phyloP scores from a whole-genome alignment of 768 basidiomycete species.

The Chiua virens region DNA sequence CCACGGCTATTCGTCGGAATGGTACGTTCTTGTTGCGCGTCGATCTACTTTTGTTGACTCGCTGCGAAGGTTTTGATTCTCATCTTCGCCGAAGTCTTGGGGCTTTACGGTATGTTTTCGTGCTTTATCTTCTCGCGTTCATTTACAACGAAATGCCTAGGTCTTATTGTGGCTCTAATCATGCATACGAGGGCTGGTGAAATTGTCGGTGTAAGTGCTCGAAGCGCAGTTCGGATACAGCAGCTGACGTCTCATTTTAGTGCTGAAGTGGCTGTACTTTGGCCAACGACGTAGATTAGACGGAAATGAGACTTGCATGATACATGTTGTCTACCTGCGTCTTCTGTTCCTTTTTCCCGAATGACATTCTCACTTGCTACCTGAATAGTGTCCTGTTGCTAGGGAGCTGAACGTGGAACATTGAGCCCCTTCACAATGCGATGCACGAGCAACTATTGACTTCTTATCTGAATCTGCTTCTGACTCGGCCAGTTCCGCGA shows the following conservation, averaged over 20 bases:
- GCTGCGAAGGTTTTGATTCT: constrained; percentile 83
- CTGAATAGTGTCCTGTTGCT: background rate
- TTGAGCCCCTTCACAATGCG: no score
- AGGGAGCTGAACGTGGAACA: background rate
- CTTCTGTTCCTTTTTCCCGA: background rate
- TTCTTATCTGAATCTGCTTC: no score
- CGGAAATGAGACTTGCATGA: background rate
- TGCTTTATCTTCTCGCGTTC: background rate
- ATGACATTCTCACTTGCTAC: constrained; percentile 9
- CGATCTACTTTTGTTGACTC: constrained; percentile 1
- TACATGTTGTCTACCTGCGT: constrained; percentile 10
- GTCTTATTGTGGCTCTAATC: constrained; percentile 92
- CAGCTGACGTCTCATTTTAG: constrained; percentile 11
- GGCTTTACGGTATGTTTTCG: constrained; percentile 69
- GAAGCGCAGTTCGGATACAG: no score
- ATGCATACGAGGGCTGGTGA: constrained; percentile 76
- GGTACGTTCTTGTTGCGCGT: constrained; percentile 43
- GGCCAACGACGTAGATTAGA: constrained; percentile 8
- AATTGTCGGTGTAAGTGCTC: constrained; percentile 14
- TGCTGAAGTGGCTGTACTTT: constrained; percentile 19
- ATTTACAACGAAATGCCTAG: constrained; percentile 28
- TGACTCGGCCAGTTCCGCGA: no score
- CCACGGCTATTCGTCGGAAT: constrained; percentile 92
- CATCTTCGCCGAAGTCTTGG: constrained; percentile 94
- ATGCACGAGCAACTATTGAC: no score